Evolutionary conservation across 179 eudicot genomes (phyloP).

Genomic region (Silene vulgaris): DNA sequence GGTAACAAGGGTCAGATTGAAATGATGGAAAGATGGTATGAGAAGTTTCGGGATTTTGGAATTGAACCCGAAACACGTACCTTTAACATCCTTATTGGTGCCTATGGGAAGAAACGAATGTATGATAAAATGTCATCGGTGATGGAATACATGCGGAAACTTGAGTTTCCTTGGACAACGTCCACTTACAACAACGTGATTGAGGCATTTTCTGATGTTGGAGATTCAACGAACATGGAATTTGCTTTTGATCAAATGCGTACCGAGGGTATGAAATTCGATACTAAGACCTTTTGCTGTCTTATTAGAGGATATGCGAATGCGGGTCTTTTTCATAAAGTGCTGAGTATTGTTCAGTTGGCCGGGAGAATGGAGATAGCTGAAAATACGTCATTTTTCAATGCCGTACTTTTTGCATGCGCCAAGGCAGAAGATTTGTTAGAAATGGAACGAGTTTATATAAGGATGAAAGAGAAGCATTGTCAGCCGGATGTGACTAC

Average conservation of each 20-base stretch:
- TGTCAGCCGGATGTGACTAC: conserved; percentile 56
- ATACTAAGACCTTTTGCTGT: conserved; percentile 91
- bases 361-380: conserved; percentile 83
- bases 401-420: conserved; percentile 78
- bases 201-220: conserved; percentile 84
- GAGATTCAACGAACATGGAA: conserved; percentile 83
- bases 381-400: conserved; percentile 73
- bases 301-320: conserved; percentile 69
- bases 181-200: conserved; percentile 91
- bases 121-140: conserved; percentile 93
- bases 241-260: conserved; percentile 85
- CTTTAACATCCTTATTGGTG: conserved; percentile 86
- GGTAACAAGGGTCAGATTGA: conserved; percentile 89
- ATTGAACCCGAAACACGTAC: conserved; percentile 92
- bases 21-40: conserved; percentile 95
- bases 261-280: conserved; percentile 76
- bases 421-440: conserved; percentile 75
- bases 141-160: conserved; percentile 96
- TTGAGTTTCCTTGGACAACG: conserved; percentile 86
- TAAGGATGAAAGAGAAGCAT: conserved; percentile 67
- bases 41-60: conserved; percentile 77
- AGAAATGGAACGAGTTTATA: conserved; percentile 89
- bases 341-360: conserved; percentile 57
- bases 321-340: conserved; percentile 72
- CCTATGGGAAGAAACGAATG: conserved; percentile 86